Evolutionary conservation across 805 yeast species (phyloP), one percentile per base, ranked within the genome.

Genomic region (Kuraishia cidri): DNA sequence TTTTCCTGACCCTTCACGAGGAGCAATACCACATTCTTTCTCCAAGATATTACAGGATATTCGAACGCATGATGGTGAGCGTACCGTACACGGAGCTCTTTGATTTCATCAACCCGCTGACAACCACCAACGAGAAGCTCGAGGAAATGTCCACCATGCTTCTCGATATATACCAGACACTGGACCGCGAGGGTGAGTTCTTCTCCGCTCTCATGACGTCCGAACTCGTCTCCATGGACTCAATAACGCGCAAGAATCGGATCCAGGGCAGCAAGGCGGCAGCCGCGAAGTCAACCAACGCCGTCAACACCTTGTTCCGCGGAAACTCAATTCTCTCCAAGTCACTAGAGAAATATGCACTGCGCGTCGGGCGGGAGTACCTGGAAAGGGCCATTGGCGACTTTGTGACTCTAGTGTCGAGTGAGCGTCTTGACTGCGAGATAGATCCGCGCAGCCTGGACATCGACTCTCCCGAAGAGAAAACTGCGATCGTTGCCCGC

Each of bases 271-370:
- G 27, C 7, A 40, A 44, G 18, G 14, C 38, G 14, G 43, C 46
- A n/a, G 54, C 60, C 32, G 49, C 50, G 31, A 44, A 44, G 9
- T 55, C 62, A 27, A 56, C 50, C 31, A 69, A 71, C 40, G 53
- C 75, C 3, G 68, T 72, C 41, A 78, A 72, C 40, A 69, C 84
- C 0, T 50, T 85, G 11, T 90, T 90, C 47, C 66, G 98, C 43
- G 95, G 96, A 0, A 82, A 85, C 36, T 77, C 95, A 1, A 65
- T 90, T 4, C 64, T 92, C 38, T 79, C 95, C 0, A 84, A 84
- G 49, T 68, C 95, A 0, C 52, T 88, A 34, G 98, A 90, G 46
- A 66, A 72, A 37, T 86, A 76, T 48, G 78, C 82, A 49, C 65
- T 79, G 26, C 61, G 90, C 45, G 64, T 80, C 13, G 97, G 97